Conservation (phyloP, 1,139 yeast species). For the Hansenula sp. region DNA sequence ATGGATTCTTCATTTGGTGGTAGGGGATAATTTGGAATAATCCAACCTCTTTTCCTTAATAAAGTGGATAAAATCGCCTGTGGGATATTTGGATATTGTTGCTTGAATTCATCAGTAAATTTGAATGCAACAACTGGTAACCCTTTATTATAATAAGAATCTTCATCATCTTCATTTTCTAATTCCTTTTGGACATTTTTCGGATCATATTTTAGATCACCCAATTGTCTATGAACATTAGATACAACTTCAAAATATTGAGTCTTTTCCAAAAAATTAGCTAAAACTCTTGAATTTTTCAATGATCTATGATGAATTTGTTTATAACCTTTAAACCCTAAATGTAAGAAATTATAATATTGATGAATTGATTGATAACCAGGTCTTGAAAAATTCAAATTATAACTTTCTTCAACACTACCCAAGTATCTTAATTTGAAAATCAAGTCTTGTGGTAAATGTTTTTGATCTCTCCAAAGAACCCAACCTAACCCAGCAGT, state of each 20-base stretch:
- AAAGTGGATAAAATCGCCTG: slow-evolving; percentile 72
- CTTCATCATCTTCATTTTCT: slow-evolving; percentile 27
- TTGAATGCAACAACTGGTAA: slow-evolving; percentile 89
- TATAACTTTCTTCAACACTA: slow-evolving; percentile 84
- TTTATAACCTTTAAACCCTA: slow-evolving; percentile 70
- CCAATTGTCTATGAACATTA: slow-evolving; percentile 62
- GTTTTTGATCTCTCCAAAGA: slow-evolving; percentile 64
- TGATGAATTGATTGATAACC: slow-evolving; percentile 90
- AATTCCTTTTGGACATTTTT: slow-evolving; percentile 23
- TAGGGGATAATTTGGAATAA: slow-evolving; percentile 85
- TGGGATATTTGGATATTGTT: slow-evolving; percentile 76
- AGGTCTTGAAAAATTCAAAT: slow-evolving; percentile 85
- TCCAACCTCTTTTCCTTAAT: slow-evolving; percentile 79
- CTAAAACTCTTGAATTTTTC: slow-evolving; percentile 66
- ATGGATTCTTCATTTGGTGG: slow-evolving; percentile 50
- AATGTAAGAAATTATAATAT: slow-evolving; percentile 70
- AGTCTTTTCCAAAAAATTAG: slow-evolving; percentile 61
- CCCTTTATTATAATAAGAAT: slow-evolving; percentile 60
- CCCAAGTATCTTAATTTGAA: slow-evolving; percentile 85
- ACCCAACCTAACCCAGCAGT: slow-evolving; percentile 95
- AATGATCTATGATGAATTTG: slow-evolving; percentile 60
- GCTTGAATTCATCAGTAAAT: slow-evolving; percentile 53
- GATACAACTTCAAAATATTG: slow-evolving; percentile 73
- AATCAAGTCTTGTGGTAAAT: slow-evolving; percentile 66
- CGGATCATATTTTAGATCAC: slow-evolving; percentile 25